Conservation (phyloP, 2,329 filamentous ascomycete genomes). For the Fusarium sambucinum region DNA sequence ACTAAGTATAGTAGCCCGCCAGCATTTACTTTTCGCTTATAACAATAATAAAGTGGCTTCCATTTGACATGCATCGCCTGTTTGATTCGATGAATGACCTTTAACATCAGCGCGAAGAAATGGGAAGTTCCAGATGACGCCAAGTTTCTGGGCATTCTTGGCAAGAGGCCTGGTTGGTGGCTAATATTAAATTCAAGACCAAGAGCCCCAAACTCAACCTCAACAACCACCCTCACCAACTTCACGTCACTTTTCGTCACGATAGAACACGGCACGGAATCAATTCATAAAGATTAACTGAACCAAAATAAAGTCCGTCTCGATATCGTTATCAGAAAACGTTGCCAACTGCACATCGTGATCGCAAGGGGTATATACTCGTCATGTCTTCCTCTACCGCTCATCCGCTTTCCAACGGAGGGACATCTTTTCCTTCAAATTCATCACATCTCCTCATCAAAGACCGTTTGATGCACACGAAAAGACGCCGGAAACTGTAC, state of each 20-base stretch:
- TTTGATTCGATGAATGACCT: not conserved
- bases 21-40: too few species aligned
- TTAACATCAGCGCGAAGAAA: not conserved
- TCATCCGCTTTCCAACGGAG: not conserved
- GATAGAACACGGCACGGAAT: not conserved
- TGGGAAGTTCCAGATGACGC: slow-evolving; percentile 20
- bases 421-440: not conserved
- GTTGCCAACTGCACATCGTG: not conserved
- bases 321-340: not conserved
- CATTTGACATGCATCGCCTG: not conserved
- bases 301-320: not conserved
- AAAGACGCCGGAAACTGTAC: slow-evolving; percentile 78
- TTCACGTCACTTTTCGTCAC: not conserved
- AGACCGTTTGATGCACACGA: slow-evolving; percentile 77
- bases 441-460: slow-evolving; percentile 48
- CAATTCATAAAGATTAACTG: not conserved
- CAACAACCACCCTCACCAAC: slow-evolving; percentile 8
- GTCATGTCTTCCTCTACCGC: slow-evolving; percentile 6
- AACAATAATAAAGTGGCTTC: not conserved
- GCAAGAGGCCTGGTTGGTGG: slow-evolving; percentile 23
- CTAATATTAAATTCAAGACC: slow-evolving; percentile 15
- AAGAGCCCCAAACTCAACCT: slow-evolving; percentile 20
- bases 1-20: too few species aligned
- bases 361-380: slow-evolving; percentile 23
- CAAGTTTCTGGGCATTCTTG: slow-evolving; percentile 20